These are phyloP conservation scores for Talaromyces wortmannii DNA, from an alignment of 495 filamentous ascomycete genomes.

Conservation along the genomic window DNA sequence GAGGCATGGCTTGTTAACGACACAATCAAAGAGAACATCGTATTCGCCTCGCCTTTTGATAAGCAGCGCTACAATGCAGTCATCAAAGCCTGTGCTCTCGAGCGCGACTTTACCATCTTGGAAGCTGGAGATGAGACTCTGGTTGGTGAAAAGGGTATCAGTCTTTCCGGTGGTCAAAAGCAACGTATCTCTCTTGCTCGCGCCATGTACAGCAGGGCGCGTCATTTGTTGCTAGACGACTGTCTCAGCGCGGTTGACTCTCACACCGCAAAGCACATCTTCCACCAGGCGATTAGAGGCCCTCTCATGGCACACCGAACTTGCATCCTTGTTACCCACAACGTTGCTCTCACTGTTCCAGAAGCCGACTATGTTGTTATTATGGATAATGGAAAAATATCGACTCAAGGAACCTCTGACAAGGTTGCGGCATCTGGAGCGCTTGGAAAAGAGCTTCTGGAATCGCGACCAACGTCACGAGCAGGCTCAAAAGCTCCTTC, in stretches of 20 bases:
- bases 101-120: slow-evolving; percentile 87
- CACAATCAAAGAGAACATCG: slow-evolving; percentile 92
- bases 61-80: slow-evolving; percentile 82
- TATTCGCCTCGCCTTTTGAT: slow-evolving; percentile 81
- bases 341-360: slow-evolving; percentile 77
- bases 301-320: slow-evolving; percentile 84
- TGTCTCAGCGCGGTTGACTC: slow-evolving; percentile 98
- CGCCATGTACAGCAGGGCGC: slow-evolving; percentile 86
- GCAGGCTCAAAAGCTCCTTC: slow-evolving; percentile 62
- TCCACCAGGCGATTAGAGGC: slow-evolving; percentile 83
- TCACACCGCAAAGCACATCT: slow-evolving; percentile 98
- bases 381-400: slow-evolving; percentile 78
- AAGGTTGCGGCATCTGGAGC: slow-evolving; percentile 77
- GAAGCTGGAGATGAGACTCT: slow-evolving; percentile 90
- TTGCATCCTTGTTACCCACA: slow-evolving; percentile 97
- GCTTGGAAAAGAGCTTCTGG: slow-evolving; percentile 75
- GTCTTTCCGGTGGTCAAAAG: slow-evolving; percentile 95
- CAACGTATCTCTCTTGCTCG: slow-evolving; percentile 93
- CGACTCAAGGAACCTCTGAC: slow-evolving; percentile 65
- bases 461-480: slow-evolving; percentile 62
- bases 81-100: slow-evolving; percentile 84
- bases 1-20: slow-evolving; percentile 97
- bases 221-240: slow-evolving; percentile 88
- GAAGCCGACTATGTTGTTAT: slow-evolving; percentile 72
- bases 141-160: slow-evolving; percentile 96